Evolutionary conservation across 768 basidiomycete genomes (phyloP).

Genomic region (Tulasnella sp.): DNA sequence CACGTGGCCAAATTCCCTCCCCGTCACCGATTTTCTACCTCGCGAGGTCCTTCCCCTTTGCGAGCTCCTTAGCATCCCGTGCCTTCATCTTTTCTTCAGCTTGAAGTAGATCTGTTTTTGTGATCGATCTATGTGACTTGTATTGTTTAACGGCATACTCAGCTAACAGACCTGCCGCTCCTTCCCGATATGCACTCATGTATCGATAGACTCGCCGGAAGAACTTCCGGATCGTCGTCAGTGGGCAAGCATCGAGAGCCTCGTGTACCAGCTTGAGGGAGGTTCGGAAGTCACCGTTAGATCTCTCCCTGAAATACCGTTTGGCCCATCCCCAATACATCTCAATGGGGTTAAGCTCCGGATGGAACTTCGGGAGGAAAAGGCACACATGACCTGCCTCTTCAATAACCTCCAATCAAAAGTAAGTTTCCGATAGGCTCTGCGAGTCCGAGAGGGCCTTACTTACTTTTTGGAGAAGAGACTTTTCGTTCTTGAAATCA

Average conservation of each 20-base stretch:
- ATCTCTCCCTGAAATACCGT: background rate
- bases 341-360: background rate
- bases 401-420: background rate
- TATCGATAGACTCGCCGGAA: background rate
- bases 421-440: background rate
- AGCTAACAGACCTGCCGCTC: background rate
- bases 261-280: background rate
- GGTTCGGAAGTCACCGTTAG: background rate
- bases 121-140: background rate
- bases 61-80: background rate
- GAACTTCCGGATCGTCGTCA: background rate
- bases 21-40: background rate
- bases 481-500: constrained; percentile 44
- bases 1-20: background rate
- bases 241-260: background rate
- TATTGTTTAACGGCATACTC: background rate
- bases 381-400: constrained; percentile 4
- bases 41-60: background rate
- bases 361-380: background rate
- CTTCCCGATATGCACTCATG: background rate
- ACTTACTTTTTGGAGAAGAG: constrained; percentile 36
- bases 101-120: background rate
- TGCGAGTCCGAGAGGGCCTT: background rate
- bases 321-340: constrained; percentile 7
- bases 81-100: background rate